These are phyloP conservation scores for Thalassiosira ordinaria DNA, from an alignment of 352 stramenopile species.

Conservation along the genomic window DNA sequence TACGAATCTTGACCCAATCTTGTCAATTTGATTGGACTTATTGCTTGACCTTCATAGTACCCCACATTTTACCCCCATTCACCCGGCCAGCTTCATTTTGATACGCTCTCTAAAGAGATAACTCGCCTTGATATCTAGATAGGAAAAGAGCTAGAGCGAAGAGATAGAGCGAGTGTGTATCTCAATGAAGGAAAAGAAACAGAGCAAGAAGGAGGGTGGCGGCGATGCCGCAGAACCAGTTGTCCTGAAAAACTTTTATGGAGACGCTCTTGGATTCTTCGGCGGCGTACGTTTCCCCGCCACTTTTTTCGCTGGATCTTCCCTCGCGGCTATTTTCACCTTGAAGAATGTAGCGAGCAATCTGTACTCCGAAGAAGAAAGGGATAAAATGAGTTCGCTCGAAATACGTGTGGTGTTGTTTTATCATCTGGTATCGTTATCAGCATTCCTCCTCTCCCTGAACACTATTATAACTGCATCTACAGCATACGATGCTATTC, in stretches of 20 bases:
- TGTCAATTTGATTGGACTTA: too few relatives aligned
- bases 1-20: too few relatives aligned
- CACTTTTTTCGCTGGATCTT: conserved; percentile 42
- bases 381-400: conserved; percentile 5
- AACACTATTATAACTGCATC: conserved; percentile 35
- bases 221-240: background rate
- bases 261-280: conserved; percentile 29
- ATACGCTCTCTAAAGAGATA: too few relatives aligned
- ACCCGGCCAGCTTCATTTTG: too few relatives aligned
- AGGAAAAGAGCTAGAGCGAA: too few relatives aligned
- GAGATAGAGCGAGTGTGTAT: too few relatives aligned
- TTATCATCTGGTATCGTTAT: conserved; percentile 34
- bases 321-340: conserved; percentile 37
- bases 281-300: conserved; percentile 36
- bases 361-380: background rate
- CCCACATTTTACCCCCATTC: too few relatives aligned
- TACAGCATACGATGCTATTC: conserved; percentile 9
- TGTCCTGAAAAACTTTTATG: conserved; percentile 27
- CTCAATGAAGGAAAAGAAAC: too few relatives aligned
- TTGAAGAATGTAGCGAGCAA: conserved; percentile 21
- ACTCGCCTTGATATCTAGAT: too few relatives aligned
- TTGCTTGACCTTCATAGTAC: too few relatives aligned
- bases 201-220: too few relatives aligned
- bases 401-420: conserved; percentile 40
- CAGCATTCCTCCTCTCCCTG: conserved; percentile 27